Percentiles rank a stretch among this genome's conserved stretches.
These are phyloP conservation scores for Spatholobus suberectus DNA, from an alignment of 306 rosid genomes.

Conservation along the genomic window DNA sequence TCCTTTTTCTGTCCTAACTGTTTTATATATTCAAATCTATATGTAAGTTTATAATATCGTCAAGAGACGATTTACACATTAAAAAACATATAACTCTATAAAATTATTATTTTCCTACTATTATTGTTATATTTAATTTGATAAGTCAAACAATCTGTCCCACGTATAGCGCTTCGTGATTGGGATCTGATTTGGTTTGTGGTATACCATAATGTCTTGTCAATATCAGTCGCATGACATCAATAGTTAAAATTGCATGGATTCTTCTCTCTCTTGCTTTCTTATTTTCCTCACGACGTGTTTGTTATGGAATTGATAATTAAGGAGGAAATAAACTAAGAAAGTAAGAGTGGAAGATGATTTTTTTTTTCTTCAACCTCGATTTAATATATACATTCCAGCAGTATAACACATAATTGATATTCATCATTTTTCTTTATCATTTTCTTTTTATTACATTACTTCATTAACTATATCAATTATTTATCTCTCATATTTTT, in stretches of 20 bases:
- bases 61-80: neutral
- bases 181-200: neutral
- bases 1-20: too few relatives aligned
- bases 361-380: neutral
- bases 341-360: too few relatives aligned
- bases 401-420: too few relatives aligned
- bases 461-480: too few relatives aligned
- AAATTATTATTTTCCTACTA: neutral
- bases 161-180: neutral
- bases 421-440: too few relatives aligned
- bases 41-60: neutral
- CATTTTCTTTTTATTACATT: too few relatives aligned
- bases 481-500: too few relatives aligned
- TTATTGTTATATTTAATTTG: conserved; percentile 4
- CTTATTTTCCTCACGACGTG: neutral
- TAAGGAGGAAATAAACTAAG: neutral
- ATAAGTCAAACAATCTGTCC: neutral
- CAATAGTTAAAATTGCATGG: neutral
- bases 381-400: too few relatives aligned
- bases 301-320: neutral
- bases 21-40: neutral
- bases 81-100: neutral
- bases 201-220: neutral
- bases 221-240: neutral
- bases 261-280: neutral